Conservation (phyloP, 768 basidiomycete genomes). For the Boletales sp. region DNA sequence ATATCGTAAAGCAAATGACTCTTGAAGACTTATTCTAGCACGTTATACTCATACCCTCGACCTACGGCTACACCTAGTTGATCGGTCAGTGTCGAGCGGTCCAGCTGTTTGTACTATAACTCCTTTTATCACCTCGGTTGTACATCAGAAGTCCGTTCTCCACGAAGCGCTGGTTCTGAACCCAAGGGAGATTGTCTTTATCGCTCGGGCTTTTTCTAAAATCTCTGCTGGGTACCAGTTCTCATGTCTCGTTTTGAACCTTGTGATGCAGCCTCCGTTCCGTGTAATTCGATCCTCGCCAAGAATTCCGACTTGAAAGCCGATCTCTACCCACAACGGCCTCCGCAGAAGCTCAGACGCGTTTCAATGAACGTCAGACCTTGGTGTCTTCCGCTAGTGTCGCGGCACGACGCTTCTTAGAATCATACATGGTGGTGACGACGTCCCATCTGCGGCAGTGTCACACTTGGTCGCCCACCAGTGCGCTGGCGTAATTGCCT, state of each 20-base stretch:
- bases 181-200: background rate
- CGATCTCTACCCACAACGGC: background rate
- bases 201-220: background rate
- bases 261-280: too few relatives aligned
- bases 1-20: constrained; percentile 99
- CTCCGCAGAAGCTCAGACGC: background rate
- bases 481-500: background rate
- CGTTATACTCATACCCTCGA: constrained; percentile 17
- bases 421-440: too few relatives aligned
- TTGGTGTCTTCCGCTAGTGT: too few relatives aligned
- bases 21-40: constrained; percentile 84
- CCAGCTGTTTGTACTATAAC: constrained; percentile 21
- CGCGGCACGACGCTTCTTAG: background rate
- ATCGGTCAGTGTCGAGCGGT: constrained; percentile 8
- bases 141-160: constrained; percentile 14
- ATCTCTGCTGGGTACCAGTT: too few relatives aligned
- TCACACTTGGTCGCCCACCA: background rate
- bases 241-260: too few relatives aligned
- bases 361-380: background rate
- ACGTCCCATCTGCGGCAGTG: background rate
- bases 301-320: background rate
- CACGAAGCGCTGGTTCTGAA: constrained; percentile 3
- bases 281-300: too few relatives aligned
- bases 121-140: constrained; percentile 12
- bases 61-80: constrained; percentile 11